Evolutionary conservation across 257 asterid genomes (phyloP), one percentile per base, ranked within the genome.

Genomic region (Rehmannia glutinosa): DNA sequence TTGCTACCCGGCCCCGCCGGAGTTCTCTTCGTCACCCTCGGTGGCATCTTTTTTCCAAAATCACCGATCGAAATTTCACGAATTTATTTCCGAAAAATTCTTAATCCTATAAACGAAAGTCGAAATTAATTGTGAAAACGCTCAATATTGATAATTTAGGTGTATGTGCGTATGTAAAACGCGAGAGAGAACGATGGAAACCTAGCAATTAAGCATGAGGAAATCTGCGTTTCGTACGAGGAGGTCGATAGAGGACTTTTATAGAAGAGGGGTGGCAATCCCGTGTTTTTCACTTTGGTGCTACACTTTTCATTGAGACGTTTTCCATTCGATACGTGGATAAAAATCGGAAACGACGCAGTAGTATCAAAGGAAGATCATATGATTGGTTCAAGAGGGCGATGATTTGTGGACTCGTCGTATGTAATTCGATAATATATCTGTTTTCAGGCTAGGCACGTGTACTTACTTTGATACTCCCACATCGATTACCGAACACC

Each of bases 1-100:
- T 77, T 87, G 66, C 83, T 73, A 24, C 95, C 95, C 56, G 95
- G 96, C 20, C 97, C 97, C 35, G 84, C 75, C 59, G 90, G 82
- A 55, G 86, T 77, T 76, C 75, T 90, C 85, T 82, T 93, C 61
- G 77, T 76, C 67, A 62, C 25, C 71, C 80, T 83, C 13, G 96
- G 98, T 41, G 96, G 97, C 98, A 92, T 92, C 1, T 64, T 73
- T 33, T 28, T 9, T 12, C 7, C 8, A 13, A 42, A 49, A 46
- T 20, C 45, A 55, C 68, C 49, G 63, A 42, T 66, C 71, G 67
- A 39, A 38, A 4, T 21, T 33, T 3, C 6, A 45, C 17, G 8
- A 65, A 58, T n/a, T 50, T 12, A 42, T 43, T 25, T 27, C 27
- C 0, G 5, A 6, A 15, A 47, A 50, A 28, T 10, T 54, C 19